These are phyloP conservation scores for Curvularia lunata DNA, from an alignment of 2,329 filamentous ascomycete species.

Conservation along the genomic window DNA sequence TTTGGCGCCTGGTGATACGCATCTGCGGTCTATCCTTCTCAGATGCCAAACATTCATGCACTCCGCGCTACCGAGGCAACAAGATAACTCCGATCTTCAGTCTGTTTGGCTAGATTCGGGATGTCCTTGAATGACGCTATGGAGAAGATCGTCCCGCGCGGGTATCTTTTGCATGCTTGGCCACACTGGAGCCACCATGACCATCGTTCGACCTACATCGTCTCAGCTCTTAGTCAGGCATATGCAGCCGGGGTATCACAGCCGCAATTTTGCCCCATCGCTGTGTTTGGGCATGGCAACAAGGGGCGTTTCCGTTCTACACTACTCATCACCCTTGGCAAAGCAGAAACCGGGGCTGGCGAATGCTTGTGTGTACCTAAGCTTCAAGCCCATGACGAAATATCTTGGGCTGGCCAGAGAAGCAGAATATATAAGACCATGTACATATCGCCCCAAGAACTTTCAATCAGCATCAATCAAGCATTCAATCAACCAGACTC, in stretches of 20 bases:
- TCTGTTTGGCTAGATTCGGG: constrained; percentile 6
- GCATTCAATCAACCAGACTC: constrained; percentile 24
- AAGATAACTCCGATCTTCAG: constrained; percentile 28
- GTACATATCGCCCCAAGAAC: constrained; percentile 14
- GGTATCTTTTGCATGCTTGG: constrained; percentile 17
- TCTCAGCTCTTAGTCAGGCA: constrained; percentile 32
- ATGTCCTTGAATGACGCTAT: constrained; percentile 15
- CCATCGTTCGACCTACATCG: constrained; percentile 37
- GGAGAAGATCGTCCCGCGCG: constrained; percentile 32
- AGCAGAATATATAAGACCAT: constrained; percentile 38
- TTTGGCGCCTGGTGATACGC: constrained; percentile 39
- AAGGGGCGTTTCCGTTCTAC: constrained; percentile 5
- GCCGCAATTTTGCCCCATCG: constrained; percentile 13
- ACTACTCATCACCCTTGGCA: constrained; percentile 8
- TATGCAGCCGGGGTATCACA: constrained; percentile 33
- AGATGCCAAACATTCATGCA: constrained; percentile 45
- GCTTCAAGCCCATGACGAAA: constrained; percentile 27
- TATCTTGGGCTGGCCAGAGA: neutral
- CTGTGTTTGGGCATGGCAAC: constrained; percentile 24
- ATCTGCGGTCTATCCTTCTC: constrained; percentile 21
- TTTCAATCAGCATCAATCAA: constrained; percentile 34
- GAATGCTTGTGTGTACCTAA: constrained; percentile 43
- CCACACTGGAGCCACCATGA: constrained; percentile 14
- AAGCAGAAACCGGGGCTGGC: constrained; percentile 13
- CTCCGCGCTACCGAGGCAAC: constrained; percentile 19